Evolutionary conservation across 352 stramenopile genomes (phyloP).

Genomic region (Globisporangium splendens): DNA sequence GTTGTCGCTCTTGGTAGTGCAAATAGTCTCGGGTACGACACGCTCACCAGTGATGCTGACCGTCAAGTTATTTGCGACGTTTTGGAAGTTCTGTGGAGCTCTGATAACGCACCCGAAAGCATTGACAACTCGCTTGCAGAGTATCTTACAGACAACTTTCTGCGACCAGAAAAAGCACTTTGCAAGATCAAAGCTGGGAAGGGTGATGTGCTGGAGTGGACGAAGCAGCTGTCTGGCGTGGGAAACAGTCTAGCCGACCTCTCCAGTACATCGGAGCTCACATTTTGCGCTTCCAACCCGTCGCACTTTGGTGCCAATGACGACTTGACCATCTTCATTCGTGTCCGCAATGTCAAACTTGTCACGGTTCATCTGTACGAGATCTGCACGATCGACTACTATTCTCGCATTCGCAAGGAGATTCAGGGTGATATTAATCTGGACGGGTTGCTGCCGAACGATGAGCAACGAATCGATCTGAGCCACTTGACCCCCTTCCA

Average conservation of each 20-base stretch:
- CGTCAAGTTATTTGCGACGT: background rate
- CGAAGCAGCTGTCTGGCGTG: constrained; percentile 23
- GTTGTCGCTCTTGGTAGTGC: too few species aligned
- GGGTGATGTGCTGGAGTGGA: constrained; percentile 23
- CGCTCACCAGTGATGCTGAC: background rate
- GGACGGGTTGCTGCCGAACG: constrained; percentile 52
- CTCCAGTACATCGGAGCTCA: constrained; percentile 22
- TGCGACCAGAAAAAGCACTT: constrained; percentile 23
- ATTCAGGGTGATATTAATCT: constrained; percentile 50
- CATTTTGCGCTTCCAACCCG: constrained; percentile 51
- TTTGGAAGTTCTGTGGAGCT: background rate
- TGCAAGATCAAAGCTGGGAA: constrained; percentile 24
- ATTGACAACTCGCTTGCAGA: constrained; percentile 11
- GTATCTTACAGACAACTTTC: constrained; percentile 16
- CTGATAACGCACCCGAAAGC: constrained; percentile 7
- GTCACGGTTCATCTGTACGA: constrained; percentile 63
- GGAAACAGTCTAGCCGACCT: constrained; percentile 19
- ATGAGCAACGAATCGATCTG: constrained; percentile 46
- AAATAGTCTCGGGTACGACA: background rate
- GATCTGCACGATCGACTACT: constrained; percentile 63
- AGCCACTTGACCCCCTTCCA: constrained; percentile 43
- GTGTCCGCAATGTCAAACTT: constrained; percentile 43
- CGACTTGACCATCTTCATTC: constrained; percentile 31
- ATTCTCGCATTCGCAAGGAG: constrained; percentile 40
- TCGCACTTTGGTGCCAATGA: constrained; percentile 37